A percentile compares a stretch with the other conserved stretches of the same genome.
phyloP scores from a whole-genome alignment of 164 flowering plant species.

The Macadamia integrifolia region DNA sequence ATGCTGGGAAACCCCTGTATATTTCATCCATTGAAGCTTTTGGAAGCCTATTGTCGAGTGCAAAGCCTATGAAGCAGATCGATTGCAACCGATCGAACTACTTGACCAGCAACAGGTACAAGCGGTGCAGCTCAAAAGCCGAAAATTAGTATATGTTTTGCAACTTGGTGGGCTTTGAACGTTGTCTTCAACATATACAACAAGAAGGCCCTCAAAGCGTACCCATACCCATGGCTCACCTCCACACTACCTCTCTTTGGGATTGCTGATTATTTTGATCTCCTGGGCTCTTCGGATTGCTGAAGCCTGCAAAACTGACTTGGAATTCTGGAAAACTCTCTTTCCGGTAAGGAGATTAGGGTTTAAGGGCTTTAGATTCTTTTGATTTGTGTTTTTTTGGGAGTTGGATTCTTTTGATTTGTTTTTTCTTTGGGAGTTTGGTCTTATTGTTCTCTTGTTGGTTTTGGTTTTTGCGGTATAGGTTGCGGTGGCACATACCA shows the following conservation, averaged over 20 bases:
- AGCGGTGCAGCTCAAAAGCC: slow-evolving; percentile 55
- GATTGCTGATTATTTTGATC: slow-evolving; percentile 71
- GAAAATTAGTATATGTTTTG: slow-evolving; percentile 74
- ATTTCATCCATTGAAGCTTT: slow-evolving; percentile 24
- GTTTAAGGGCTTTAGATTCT: background rate
- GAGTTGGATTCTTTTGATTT: background rate
- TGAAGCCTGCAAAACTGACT: slow-evolving; percentile 67
- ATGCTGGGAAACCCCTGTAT: slow-evolving; percentile 24
- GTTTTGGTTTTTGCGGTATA: slow-evolving; percentile 5
- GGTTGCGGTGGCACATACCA: slow-evolving; percentile 75
- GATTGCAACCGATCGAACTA: slow-evolving; percentile 27
- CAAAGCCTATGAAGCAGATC: slow-evolving; percentile 63
- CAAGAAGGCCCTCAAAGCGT: slow-evolving; percentile 87
- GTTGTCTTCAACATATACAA: slow-evolving; percentile 85
- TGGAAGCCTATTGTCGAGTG: slow-evolving; percentile 33
- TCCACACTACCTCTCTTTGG: slow-evolving; percentile 72
- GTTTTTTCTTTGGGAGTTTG: background rate
- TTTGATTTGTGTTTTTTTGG: background rate
- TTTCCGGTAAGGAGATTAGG: slow-evolving; percentile 51
- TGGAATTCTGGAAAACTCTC: slow-evolving; percentile 79
- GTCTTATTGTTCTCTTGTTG: background rate
- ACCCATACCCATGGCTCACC: slow-evolving; percentile 88
- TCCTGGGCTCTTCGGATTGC: slow-evolving; percentile 76
- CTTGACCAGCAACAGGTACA: slow-evolving; percentile 7
- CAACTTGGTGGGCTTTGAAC: slow-evolving; percentile 89